A percentile compares a stretch with the other conserved stretches of the same genome.
These are phyloP conservation scores for Fusarium caatingaense DNA, from an alignment of 2,329 filamentous ascomycete species.

Conservation along the genomic window DNA sequence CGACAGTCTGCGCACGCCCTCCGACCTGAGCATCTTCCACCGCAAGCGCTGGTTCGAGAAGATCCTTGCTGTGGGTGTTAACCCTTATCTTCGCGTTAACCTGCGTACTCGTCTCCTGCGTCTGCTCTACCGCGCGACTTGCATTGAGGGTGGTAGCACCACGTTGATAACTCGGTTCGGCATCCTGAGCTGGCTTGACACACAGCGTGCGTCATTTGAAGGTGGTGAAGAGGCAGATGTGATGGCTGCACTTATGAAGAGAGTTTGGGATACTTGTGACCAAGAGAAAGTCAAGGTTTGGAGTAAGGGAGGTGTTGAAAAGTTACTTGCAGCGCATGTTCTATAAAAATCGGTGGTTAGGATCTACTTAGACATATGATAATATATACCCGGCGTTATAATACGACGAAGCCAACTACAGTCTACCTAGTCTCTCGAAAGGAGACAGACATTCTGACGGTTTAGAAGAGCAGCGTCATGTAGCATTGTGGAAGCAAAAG, in stretches of 20 bases:
- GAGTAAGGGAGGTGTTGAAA: constrained; percentile 66
- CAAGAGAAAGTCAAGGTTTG: constrained; percentile 72
- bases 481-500: not conserved
- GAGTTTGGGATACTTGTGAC: constrained; percentile 74
- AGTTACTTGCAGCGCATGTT: constrained; percentile 40
- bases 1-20: constrained; percentile 69
- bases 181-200: constrained; percentile 78
- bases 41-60: constrained; percentile 78
- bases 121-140: constrained; percentile 75
- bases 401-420: constrained; percentile 6
- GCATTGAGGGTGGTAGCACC: constrained; percentile 77
- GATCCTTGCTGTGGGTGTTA: constrained; percentile 75
- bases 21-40: constrained; percentile 71
- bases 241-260: constrained; percentile 65
- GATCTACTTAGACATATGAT: constrained; percentile 20
- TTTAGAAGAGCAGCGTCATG: not conserved
- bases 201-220: constrained; percentile 62
- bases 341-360: constrained; percentile 6
- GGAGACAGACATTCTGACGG: not conserved
- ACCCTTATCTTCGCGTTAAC: constrained; percentile 69
- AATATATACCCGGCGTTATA: constrained; percentile 37
- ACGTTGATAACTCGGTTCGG: constrained; percentile 84
- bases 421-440: not conserved
- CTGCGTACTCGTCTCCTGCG: constrained; percentile 69
- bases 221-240: constrained; percentile 59